Percentiles rank a stretch among this genome's conserved stretches.
Evolutionary conservation across 2,329 filamentous ascomycete genomes (phyloP).

Genomic region (Lecanicillium sp.): DNA sequence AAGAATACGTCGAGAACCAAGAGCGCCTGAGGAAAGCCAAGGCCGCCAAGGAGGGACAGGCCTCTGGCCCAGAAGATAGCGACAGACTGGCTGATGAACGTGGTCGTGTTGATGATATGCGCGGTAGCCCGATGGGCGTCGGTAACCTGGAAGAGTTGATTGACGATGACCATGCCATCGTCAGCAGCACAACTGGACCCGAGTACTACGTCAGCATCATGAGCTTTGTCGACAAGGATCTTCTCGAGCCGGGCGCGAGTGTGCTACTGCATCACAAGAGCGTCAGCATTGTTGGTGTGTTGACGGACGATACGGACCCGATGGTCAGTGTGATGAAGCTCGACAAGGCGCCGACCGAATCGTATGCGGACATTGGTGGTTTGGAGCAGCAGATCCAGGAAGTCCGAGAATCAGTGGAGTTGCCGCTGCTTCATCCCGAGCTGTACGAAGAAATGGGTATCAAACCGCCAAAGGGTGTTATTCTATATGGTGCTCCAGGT

Average conservation of each 20-base stretch:
- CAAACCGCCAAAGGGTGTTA: constrained; percentile 98
- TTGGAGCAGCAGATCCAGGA: constrained; percentile 94
- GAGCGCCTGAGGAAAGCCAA: constrained; percentile 92
- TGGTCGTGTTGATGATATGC: constrained; percentile 93
- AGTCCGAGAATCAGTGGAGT: constrained; percentile 91
- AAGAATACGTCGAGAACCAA: constrained; percentile 99
- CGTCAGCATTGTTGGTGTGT: constrained; percentile 91
- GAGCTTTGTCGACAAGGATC: constrained; percentile 99
- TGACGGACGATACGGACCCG: constrained; percentile 93
- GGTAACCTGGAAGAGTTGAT: constrained; percentile 98
- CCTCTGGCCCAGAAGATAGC: constrained; percentile 58
- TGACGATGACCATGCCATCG: constrained; percentile 97
- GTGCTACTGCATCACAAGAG: constrained; percentile 96
- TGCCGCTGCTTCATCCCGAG: constrained; percentile 90
- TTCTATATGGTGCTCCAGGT: constrained; percentile 92
- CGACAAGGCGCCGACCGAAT: constrained; percentile 96
- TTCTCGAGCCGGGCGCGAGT: constrained; percentile 90
- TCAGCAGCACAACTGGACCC: constrained; percentile 91
- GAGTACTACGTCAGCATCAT: constrained; percentile 99
- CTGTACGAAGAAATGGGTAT: constrained; percentile 99
- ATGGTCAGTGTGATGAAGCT: constrained; percentile 98
- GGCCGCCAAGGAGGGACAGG: constrained; percentile 61
- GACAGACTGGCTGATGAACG: constrained; percentile 93
- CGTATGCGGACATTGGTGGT: constrained; percentile 97
- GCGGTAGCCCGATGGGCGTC: constrained; percentile 96